Conservation (phyloP, 2,329 filamentous ascomycete genomes). For the Cercospora zeina region DNA sequence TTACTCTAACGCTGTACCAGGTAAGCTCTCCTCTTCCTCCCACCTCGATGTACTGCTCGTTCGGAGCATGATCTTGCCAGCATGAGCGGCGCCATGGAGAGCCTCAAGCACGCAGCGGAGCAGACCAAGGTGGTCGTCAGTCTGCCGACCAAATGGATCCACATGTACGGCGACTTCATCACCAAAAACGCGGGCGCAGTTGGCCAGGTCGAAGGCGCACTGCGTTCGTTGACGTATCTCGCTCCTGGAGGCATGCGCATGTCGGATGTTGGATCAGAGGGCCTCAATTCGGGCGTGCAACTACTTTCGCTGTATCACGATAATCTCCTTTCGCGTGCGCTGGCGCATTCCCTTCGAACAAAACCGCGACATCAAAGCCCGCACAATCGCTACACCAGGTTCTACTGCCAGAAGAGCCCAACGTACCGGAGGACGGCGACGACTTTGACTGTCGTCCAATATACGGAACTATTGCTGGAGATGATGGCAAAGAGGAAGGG, state of each 20-base stretch:
- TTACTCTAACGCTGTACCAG: background rate
- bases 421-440: slow-evolving; percentile 81
- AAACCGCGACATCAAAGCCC: slow-evolving; percentile 52
- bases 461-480: slow-evolving; percentile 94
- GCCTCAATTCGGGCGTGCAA: slow-evolving; percentile 75
- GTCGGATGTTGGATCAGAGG: slow-evolving; percentile 92
- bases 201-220: slow-evolving; percentile 88
- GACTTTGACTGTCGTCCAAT: slow-evolving; percentile 84
- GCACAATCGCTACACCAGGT: slow-evolving; percentile 64
- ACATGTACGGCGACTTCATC: slow-evolving; percentile 84
- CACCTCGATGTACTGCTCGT: background rate
- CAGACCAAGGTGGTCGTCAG: slow-evolving; percentile 36
- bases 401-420: slow-evolving; percentile 61
- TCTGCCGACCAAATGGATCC: slow-evolving; percentile 38
- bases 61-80: slow-evolving; percentile 5
- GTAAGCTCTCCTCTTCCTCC: background rate
- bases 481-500: slow-evolving; percentile 90
- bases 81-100: slow-evolving; percentile 32
- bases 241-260: slow-evolving; percentile 88
- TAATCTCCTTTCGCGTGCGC: slow-evolving; percentile 70
- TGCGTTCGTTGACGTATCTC: slow-evolving; percentile 92
- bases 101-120: slow-evolving; percentile 34
- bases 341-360: slow-evolving; percentile 55
- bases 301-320: slow-evolving; percentile 93
- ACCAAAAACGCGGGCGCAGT: slow-evolving; percentile 92